These are phyloP conservation scores for Magnolia sinica DNA, from an alignment of 164 flowering plant species.

Conservation along the genomic window DNA sequence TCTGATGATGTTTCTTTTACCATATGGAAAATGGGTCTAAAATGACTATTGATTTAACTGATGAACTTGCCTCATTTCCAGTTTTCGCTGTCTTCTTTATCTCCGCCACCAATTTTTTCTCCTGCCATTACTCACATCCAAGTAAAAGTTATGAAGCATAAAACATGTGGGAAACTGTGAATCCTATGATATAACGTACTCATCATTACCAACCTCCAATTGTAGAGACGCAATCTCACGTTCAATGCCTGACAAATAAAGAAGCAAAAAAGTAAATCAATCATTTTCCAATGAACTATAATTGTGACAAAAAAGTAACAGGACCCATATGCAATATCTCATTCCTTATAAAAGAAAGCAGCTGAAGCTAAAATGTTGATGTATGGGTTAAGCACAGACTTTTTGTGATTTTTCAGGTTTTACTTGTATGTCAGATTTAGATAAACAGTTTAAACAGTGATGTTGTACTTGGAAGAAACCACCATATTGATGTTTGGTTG, in stretches of 20 bases:
- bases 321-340: background rate
- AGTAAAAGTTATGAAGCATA: slow-evolving; percentile 2
- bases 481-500: too few species aligned
- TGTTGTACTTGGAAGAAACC: too few species aligned
- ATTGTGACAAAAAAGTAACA: background rate
- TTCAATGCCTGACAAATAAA: slow-evolving; percentile 51
- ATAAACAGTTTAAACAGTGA: too few species aligned
- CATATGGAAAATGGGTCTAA: background rate
- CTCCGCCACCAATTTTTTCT: slow-evolving; percentile 84
- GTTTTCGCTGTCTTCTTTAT: slow-evolving; percentile 89
- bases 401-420: too few species aligned
- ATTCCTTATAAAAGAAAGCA: background rate
- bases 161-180: background rate
- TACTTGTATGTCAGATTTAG: too few species aligned
- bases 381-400: background rate
- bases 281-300: background rate
- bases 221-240: slow-evolving; percentile 81
- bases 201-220: slow-evolving; percentile 51
- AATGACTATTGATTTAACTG: background rate
- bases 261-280: background rate
- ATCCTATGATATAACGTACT: background rate
- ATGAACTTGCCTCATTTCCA: slow-evolving; percentile 77
- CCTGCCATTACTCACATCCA: slow-evolving; percentile 33
- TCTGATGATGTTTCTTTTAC: background rate
- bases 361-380: background rate